Evolutionary conservation across 805 yeast genomes (phyloP).

Genomic region (Cyberlindnera saturnus): DNA sequence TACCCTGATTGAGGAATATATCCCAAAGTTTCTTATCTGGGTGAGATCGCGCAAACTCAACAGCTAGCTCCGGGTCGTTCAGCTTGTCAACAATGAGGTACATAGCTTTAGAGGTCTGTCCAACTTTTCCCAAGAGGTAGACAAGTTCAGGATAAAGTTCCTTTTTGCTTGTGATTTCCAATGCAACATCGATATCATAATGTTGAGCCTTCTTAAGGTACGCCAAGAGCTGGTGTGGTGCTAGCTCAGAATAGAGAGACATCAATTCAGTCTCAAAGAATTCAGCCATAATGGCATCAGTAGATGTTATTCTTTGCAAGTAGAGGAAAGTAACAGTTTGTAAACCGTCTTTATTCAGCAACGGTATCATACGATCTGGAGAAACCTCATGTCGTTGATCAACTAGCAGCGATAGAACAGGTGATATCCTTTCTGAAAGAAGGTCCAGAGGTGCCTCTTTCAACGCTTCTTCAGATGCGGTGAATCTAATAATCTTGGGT

Average conservation of each 20-base stretch:
- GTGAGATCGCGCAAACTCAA: slow-evolving; percentile 53
- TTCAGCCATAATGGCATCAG: slow-evolving; percentile 50
- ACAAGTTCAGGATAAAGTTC: slow-evolving; percentile 67
- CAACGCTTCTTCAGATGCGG: slow-evolving; percentile 34
- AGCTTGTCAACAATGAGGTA: slow-evolving; percentile 69
- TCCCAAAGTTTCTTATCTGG: slow-evolving; percentile 67
- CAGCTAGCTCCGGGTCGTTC: slow-evolving; percentile 75
- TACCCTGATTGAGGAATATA: slow-evolving; percentile 62
- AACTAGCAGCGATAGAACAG: slow-evolving; percentile 49
- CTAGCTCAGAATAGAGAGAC: slow-evolving; percentile 56
- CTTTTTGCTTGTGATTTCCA: slow-evolving; percentile 52
- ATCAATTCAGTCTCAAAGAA: slow-evolving; percentile 66
- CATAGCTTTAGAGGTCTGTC: slow-evolving; percentile 72
- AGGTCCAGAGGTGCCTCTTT: slow-evolving; percentile 29
- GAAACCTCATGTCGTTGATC: slow-evolving; percentile 59
- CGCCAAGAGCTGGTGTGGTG: slow-evolving; percentile 46
- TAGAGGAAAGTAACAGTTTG: slow-evolving; percentile 57
- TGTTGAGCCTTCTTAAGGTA: slow-evolving; percentile 56
- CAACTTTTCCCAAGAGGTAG: slow-evolving; percentile 73
- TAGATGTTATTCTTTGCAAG: slow-evolving; percentile 48
- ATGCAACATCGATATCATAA: slow-evolving; percentile 65
- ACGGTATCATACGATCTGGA: slow-evolving; percentile 44
- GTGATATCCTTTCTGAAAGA: slow-evolving; percentile 28
- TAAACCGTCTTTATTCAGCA: slow-evolving; percentile 36
- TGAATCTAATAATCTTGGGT: slow-evolving; percentile 43